Evolutionary conservation across 2,329 filamentous ascomycete species (phyloP).

Genomic region (Fusarium aywerte): DNA sequence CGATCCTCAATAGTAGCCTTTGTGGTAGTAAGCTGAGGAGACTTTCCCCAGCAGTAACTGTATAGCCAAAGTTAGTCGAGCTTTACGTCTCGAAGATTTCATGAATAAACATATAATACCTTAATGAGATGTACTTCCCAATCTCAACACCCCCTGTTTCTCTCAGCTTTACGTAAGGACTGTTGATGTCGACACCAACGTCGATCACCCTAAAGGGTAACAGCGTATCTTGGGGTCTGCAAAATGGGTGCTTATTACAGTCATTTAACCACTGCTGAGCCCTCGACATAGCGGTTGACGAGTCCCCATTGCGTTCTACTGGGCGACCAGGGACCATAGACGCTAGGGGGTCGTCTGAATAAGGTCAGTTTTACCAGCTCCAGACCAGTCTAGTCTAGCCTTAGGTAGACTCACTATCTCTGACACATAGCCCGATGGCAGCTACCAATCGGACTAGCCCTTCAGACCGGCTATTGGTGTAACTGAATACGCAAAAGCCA

Average conservation of each 20-base stretch:
- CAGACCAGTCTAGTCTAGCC: rapidly evolving
- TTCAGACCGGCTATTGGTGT: background rate
- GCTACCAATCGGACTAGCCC: background rate
- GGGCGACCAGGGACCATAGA: background rate
- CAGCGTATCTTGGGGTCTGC: background rate
- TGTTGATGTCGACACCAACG: background rate
- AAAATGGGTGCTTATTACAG: background rate
- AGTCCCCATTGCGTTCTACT: background rate
- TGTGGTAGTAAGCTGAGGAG: background rate
- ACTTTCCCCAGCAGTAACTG: constrained; percentile 11
- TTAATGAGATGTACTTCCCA: constrained; percentile 3
- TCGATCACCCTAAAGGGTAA: constrained; percentile 5
- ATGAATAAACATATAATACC: background rate
- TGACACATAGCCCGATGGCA: constrained; percentile 9
- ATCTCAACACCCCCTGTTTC: background rate
- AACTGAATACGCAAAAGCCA: constrained; percentile 14
- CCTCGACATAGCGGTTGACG: background rate
- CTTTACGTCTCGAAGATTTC: background rate
- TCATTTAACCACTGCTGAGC: background rate
- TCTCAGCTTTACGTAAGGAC: background rate
- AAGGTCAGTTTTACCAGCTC: background rate
- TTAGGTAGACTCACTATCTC: background rate
- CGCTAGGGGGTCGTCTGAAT: background rate
- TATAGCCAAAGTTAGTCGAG: background rate
- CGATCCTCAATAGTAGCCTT: constrained; percentile 3